Evolutionary conservation across 805 yeast genomes (phyloP).

Genomic region (Candida koratica): DNA sequence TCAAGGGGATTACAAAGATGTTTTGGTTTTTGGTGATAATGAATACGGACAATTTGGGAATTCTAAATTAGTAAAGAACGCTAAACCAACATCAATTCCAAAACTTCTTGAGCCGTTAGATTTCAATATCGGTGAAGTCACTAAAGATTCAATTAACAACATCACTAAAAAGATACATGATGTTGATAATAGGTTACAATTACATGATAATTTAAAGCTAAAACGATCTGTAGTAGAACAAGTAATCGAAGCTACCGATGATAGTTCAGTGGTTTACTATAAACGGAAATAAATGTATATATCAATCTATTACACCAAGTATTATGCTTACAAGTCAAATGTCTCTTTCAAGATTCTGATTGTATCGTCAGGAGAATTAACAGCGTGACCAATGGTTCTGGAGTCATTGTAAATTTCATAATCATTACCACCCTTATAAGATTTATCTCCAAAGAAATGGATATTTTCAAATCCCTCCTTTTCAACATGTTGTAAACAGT

Average conservation of each 20-base stretch:
- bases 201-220: slow-evolving; percentile 18
- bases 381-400: slow-evolving; percentile 96
- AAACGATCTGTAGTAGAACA: slow-evolving; percentile 44
- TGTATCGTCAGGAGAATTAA: slow-evolving; percentile 85
- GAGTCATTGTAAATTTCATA: slow-evolving; percentile 89
- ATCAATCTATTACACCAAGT: slow-evolving; percentile 6
- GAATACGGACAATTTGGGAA: slow-evolving; percentile 80
- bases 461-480: slow-evolving; percentile 79
- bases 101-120: slow-evolving; percentile 54
- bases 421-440: slow-evolving; percentile 97
- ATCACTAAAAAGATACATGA: slow-evolving; percentile 29
- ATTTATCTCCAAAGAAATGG: slow-evolving; percentile 98
- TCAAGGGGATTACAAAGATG: slow-evolving; percentile 44
- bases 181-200: slow-evolving; percentile 45
- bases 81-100: slow-evolving; percentile 54
- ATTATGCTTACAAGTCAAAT: slow-evolving; percentile 54
- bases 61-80: slow-evolving; percentile 62
- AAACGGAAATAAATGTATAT: slow-evolving; percentile 20
- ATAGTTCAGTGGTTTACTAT: slow-evolving; percentile 62
- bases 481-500: slow-evolving; percentile 89
- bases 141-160: slow-evolving; percentile 16
- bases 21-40: slow-evolving; percentile 81
- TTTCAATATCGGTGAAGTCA: slow-evolving; percentile 13
- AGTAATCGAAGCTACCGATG: slow-evolving; percentile 58
- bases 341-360: slow-evolving; percentile 77